Conservation (phyloP, 805 yeast species). For the Metschnikowia corniflorae region DNA sequence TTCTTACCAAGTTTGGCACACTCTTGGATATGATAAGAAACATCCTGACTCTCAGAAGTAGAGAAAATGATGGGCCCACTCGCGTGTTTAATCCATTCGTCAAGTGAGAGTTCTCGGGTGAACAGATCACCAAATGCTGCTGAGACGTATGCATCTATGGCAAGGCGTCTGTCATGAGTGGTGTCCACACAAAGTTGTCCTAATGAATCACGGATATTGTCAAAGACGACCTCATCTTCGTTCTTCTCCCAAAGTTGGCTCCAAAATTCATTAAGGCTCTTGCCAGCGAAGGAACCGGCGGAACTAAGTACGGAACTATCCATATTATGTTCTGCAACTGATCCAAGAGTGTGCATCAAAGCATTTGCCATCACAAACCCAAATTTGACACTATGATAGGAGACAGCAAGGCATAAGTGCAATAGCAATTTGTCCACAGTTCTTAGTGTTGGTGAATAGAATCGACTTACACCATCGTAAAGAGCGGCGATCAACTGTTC, state of each 20-base stretch:
- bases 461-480: constrained; percentile 45
- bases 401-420: constrained; percentile 35
- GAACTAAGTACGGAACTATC: neutral
- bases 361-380: neutral
- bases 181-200: too few species aligned
- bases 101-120: constrained; percentile 1
- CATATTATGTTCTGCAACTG: too few species aligned
- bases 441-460: constrained; percentile 45
- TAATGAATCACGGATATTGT: too few species aligned
- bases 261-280: constrained; percentile 1
- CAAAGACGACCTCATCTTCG: constrained; percentile 1
- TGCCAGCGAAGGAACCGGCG: neutral
- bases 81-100: constrained; percentile 6
- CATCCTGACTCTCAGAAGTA: constrained; percentile 63
- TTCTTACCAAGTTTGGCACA: constrained; percentile 33
- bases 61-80: constrained; percentile 48
- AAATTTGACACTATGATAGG: constrained; percentile 18
- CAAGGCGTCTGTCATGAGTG: neutral
- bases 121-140: neutral
- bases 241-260: neutral
- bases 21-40: constrained; percentile 50
- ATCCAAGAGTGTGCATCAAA: neutral
- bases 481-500: constrained; percentile 31
- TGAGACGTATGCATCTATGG: constrained; percentile 1
- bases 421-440: constrained; percentile 44